Percentiles rank a stretch among this genome's conserved stretches.
Evolutionary conservation across 805 yeast species (phyloP).

Genomic region (Yarrowia phangngaensis): DNA sequence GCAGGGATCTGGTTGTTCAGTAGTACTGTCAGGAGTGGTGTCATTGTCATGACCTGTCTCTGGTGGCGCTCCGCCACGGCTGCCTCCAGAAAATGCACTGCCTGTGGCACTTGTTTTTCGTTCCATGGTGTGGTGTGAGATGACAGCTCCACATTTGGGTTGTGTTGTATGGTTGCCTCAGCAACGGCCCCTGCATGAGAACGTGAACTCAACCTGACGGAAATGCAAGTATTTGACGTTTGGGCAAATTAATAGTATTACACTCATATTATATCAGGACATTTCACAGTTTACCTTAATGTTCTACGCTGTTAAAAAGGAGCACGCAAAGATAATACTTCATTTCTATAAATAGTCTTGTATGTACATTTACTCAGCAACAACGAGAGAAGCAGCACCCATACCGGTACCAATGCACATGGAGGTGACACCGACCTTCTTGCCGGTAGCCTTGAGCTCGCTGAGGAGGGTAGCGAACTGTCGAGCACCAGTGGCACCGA

Average conservation of each 20-base stretch:
- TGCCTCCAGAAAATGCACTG: slow-evolving; percentile 6
- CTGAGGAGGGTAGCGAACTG: slow-evolving; percentile 85
- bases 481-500: slow-evolving; percentile 88
- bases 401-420: slow-evolving; percentile 99
- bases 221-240: no score
- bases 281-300: no score
- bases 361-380: slow-evolving; percentile 56
- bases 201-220: no score
- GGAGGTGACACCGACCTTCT: slow-evolving; percentile 79
- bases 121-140: no score
- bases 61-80: not conserved
- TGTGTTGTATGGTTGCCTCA: no score
- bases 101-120: slow-evolving; percentile 12
- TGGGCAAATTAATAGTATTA: no score
- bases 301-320: no score
- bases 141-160: no score
- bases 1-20: slow-evolving; percentile 6
- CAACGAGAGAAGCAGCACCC: slow-evolving; percentile 92
- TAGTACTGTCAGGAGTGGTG: not conserved
- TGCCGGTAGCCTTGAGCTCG: slow-evolving; percentile 65
- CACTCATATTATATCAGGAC: no score
- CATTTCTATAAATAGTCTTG: slow-evolving; percentile 24
- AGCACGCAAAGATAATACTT: not conserved
- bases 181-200: no score
- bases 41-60: not conserved